Evolutionary conservation across 345 rosid genomes (phyloP), one percentile per base, ranked within the genome.

Genomic region (Physaria fendleri): DNA sequence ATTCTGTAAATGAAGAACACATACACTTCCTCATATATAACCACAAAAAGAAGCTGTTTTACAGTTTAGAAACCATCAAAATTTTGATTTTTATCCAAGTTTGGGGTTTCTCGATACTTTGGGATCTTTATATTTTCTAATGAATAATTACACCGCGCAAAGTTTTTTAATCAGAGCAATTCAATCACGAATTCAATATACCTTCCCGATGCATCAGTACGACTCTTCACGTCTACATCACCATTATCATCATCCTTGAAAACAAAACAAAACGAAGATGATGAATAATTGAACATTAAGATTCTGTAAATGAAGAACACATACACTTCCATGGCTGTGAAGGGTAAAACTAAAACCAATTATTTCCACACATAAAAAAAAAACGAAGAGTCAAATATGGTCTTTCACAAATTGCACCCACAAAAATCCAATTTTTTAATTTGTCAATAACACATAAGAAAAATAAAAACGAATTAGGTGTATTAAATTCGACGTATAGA

Each of bases 191-290:
- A 18, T 10, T 55, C 55, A 49, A 39, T 66, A n/a, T 53, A 78
- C 82, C 78, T 74, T 83, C 87, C 83, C 63, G 87, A 74, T 59
- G 75, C 80, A 77, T 71, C 80, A 61, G 42, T 59, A 60, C 68
- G 34, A 59, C 56, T 39, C 64, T 56, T 64, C 1, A 69, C 66
- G 53, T 69, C 71, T 30, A 32, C 80, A 68, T 56, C 48, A 59
- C 37, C 53, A 67, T 37, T 6, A 50, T 24, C 68, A 28, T 62
- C 57, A 44, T 44, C 63, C 68, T 58, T 10, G 9, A 25, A 43
- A 41, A 40, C 28, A 33, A 18, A 54, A 16, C 10, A 64, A 52
- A 51, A 17, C 29, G 18, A 54, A 50, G 38, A 41, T 27, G 38
- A 41, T 27, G n/a, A 71, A 5, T 15, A 52, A 54, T 64, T 58